Percentiles rank a stretch among this genome's conserved stretches.
phyloP scores from a whole-genome alignment of 129 eudicot species.

The Erigeron canadensis region DNA sequence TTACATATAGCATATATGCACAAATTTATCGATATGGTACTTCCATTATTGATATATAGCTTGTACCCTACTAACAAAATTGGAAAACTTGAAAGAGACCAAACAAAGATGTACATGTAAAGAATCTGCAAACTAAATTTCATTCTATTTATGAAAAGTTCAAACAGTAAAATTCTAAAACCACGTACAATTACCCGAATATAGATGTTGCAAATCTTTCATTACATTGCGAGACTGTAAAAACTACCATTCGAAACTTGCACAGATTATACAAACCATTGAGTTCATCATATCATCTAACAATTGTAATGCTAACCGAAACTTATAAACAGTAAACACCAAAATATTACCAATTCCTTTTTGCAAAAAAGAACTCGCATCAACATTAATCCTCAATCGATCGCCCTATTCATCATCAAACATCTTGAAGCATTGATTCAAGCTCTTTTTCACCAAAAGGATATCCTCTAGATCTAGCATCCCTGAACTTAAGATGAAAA shows the following conservation, averaged over 20 bases:
- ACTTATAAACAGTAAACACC: constrained; percentile 34
- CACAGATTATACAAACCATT: constrained; percentile 48
- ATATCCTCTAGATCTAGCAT: constrained; percentile 46
- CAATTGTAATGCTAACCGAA: constrained; percentile 34
- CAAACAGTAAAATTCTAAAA: background rate
- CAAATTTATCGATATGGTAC: too few relatives aligned
- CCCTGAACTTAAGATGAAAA: constrained; percentile 66
- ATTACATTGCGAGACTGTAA: too few relatives aligned
- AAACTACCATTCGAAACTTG: constrained; percentile 18
- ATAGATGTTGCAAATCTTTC: background rate
- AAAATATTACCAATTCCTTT: constrained; percentile 28
- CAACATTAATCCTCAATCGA: too few relatives aligned
- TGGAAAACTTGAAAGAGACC: too few relatives aligned
- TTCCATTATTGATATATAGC: too few relatives aligned
- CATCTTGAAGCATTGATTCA: constrained; percentile 55
- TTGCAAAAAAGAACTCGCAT: background rate
- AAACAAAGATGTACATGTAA: too few relatives aligned
- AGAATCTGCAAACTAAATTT: too few relatives aligned
- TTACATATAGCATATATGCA: too few relatives aligned
- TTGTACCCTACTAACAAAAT: too few relatives aligned
- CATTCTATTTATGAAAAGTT: background rate
- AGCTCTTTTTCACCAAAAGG: constrained; percentile 67
- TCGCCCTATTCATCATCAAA: constrained; percentile 34
- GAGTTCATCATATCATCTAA: constrained; percentile 44
- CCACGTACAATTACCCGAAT: background rate